Evolutionary conservation across 2,329 filamentous ascomycete genomes (phyloP).

Genomic region (Colletotrichum tamarilloi): DNA sequence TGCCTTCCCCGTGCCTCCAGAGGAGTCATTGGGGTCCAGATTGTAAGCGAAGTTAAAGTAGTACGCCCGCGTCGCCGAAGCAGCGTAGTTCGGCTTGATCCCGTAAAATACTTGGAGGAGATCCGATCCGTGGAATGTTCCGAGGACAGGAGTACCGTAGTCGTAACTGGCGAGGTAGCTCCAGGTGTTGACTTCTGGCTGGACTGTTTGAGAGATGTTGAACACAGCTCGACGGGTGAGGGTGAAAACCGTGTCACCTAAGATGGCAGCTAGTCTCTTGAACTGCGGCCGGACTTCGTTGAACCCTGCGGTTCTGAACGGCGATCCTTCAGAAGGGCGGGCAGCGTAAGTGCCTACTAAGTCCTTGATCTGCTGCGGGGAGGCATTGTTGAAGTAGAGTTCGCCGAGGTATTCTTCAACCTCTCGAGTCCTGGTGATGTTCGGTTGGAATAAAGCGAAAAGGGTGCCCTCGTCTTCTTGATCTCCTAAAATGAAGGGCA

Average conservation of each 20-base stretch:
- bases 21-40: conserved; percentile 64
- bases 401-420: conserved; percentile 64
- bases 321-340: conserved; percentile 62
- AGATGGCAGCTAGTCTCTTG: conserved; percentile 71
- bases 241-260: conserved; percentile 70
- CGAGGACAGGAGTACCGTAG: conserved; percentile 69
- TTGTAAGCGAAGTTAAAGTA: conserved; percentile 69
- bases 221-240: conserved; percentile 57
- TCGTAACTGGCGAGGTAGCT: conserved; percentile 71
- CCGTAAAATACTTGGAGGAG: conserved; percentile 66
- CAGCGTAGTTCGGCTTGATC: conserved; percentile 59
- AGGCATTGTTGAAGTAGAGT: conserved; percentile 52
- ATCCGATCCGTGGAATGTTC: conserved; percentile 72
- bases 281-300: conserved; percentile 74
- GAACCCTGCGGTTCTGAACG: conserved; percentile 66
- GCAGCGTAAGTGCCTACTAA: conserved; percentile 66
- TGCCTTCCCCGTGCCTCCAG: conserved; percentile 38
- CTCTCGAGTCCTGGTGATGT: conserved; percentile 65
- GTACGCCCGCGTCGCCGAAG: conserved; percentile 61
- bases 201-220: conserved; percentile 47
- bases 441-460: conserved; percentile 69
- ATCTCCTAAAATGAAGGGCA: conserved; percentile 73
- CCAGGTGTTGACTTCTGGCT: conserved; percentile 64
- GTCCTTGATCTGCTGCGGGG: conserved; percentile 50
- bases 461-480: conserved; percentile 76